Conservation (phyloP, 169 alveolate species). For the Cryptosporidium sp. region DNA sequence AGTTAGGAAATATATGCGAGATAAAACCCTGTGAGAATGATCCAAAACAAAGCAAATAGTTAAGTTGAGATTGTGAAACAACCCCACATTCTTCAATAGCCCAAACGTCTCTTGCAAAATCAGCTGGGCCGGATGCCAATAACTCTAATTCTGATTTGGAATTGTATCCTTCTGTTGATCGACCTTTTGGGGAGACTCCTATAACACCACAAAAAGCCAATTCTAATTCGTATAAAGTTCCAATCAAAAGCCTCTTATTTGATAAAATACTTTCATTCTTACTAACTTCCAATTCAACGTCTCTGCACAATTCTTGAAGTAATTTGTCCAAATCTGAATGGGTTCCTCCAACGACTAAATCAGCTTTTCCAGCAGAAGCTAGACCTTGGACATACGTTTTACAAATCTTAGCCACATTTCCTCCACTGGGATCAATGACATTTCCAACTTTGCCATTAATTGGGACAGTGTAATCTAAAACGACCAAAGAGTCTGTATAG, state of each 20-base stretch:
- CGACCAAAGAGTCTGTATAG: constrained; percentile 24
- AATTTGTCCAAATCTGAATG: constrained; percentile 16
- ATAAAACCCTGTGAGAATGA: constrained; percentile 53
- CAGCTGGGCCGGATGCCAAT: constrained; percentile 12
- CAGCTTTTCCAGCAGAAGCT: constrained; percentile 16
- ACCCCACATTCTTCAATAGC: constrained; percentile 55
- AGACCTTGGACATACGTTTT: constrained; percentile 14
- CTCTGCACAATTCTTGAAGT: constrained; percentile 46
- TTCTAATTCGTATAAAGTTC: constrained; percentile 39
- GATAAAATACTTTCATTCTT: constrained; percentile 59
- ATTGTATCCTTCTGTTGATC: constrained; percentile 12
- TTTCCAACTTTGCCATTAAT: constrained; percentile 1
- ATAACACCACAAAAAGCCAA: constrained; percentile 44
- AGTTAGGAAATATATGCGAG: constrained; percentile 34
- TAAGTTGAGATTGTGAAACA: constrained; percentile 12
- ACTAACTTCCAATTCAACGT: constrained; percentile 22
- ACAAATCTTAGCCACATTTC: constrained; percentile 19
- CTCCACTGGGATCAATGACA: constrained; percentile 30
- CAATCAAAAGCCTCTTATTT: constrained; percentile 38
- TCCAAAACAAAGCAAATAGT: constrained; percentile 52
- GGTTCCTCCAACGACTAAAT: constrained; percentile 46
- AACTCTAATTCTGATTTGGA: constrained; percentile 30
- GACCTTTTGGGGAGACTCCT: constrained; percentile 49
- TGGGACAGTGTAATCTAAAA: constrained; percentile 26
- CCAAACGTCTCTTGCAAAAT: constrained; percentile 47